phyloP scores from a whole-genome alignment of 129 eudicot genomes.

The Rutidosis leptorrhynchoides region DNA sequence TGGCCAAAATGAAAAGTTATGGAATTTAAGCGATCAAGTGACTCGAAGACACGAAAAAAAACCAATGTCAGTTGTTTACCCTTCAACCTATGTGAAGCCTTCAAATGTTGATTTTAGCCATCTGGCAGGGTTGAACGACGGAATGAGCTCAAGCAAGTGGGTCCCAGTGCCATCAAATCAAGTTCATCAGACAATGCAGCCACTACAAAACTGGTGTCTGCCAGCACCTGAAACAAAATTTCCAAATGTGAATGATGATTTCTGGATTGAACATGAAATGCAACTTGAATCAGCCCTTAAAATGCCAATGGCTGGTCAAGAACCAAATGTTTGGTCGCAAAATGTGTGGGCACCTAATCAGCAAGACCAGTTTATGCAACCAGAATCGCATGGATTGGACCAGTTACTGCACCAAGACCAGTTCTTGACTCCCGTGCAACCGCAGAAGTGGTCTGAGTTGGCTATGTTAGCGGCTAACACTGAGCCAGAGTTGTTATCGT shows the following conservation, averaged over 20 bases:
- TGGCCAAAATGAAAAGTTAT: not conserved
- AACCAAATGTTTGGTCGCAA: constrained; percentile 18
- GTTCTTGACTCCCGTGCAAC: constrained; percentile 8
- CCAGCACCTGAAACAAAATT: constrained; percentile 7
- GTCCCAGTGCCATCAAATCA: constrained; percentile 7
- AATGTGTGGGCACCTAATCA: constrained; percentile 19
- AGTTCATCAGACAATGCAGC: constrained; percentile 7
- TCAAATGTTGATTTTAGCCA: constrained; percentile 2
- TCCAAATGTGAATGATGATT: not conserved
- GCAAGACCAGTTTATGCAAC: constrained; percentile 14
- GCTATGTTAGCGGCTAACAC: not conserved
- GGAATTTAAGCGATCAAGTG: constrained; percentile 16
- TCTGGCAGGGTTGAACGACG: not conserved
- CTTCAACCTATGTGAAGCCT: constrained; percentile 29
- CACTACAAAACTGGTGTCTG: constrained; percentile 19
- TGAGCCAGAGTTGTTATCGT: not conserved
- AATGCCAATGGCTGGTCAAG: constrained; percentile 20
- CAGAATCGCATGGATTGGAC: not conserved
- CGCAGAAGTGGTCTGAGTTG: constrained; percentile 19
- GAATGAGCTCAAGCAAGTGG: constrained; percentile 6
- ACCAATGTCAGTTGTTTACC: constrained; percentile 21
- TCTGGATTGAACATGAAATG: constrained; percentile 14
- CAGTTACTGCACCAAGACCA: constrained; percentile 19
- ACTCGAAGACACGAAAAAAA: constrained; percentile 10
- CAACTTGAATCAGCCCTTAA: constrained; percentile 19